A percentile compares a stretch with the other conserved stretches of the same genome.
phyloP scores from a whole-genome alignment of 768 basidiomycete species.

The Neoboletus magnificus region DNA sequence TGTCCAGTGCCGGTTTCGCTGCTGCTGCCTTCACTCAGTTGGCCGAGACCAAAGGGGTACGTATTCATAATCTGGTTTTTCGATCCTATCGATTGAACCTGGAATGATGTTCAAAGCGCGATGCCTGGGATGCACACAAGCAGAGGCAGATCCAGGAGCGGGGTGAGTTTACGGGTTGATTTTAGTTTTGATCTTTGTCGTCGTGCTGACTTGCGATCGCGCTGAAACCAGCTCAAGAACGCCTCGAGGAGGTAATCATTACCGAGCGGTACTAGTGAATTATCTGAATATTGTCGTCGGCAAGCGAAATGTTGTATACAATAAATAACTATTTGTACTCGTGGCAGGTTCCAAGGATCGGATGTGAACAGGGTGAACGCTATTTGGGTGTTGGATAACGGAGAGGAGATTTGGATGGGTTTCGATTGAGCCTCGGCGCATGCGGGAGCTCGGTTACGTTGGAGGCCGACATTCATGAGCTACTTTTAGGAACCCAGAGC shows the following conservation, averaged over 20 bases:
- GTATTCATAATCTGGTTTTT: not conserved
- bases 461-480: not conserved
- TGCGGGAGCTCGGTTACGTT: not conserved
- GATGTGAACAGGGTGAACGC: not conserved
- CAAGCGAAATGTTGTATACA: not conserved
- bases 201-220: not conserved
- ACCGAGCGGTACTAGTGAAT: not conserved
- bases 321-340: not conserved
- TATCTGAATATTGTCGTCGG: not conserved
- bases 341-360: not conserved
- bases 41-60: slow-evolving; percentile 20
- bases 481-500: no score
- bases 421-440: not conserved
- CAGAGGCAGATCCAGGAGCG: not conserved
- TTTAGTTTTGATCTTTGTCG: not conserved
- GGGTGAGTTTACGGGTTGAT: not conserved
- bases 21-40: slow-evolving; percentile 5
- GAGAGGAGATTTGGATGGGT: no score
- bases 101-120: not conserved
- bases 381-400: no score
- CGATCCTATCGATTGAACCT: not conserved
- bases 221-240: not conserved
- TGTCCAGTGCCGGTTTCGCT: slow-evolving; percentile 10
- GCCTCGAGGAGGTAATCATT: not conserved
- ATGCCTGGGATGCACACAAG: slow-evolving; percentile 6